Conservation (phyloP, 768 basidiomycete species). For the Termitomyces sp. region DNA sequence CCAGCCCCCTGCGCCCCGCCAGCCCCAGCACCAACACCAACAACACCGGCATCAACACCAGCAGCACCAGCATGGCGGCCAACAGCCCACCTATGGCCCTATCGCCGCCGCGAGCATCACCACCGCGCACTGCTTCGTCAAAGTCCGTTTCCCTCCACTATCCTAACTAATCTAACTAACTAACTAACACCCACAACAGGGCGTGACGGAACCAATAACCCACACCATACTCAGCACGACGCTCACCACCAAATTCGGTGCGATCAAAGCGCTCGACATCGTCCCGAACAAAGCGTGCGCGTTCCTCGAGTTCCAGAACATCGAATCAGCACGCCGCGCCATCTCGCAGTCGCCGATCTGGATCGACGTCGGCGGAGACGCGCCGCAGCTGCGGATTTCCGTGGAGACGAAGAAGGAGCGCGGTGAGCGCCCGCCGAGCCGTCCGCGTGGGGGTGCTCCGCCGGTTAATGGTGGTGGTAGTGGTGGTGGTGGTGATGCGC, state of each 20-base stretch:
- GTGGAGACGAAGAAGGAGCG: conserved; percentile 93
- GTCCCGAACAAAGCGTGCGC: conserved; percentile 87
- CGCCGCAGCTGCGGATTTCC: conserved; percentile 49
- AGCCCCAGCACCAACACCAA: conserved; percentile 7
- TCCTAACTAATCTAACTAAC: background rate
- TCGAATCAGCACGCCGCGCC: conserved; percentile 83
- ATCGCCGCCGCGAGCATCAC: conserved; percentile 58
- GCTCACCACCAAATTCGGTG: conserved; percentile 65
- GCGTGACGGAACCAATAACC: conserved; percentile 66
- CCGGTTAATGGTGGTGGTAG: conserved; percentile 33
- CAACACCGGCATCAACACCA: conserved; percentile 19
- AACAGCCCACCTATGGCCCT: conserved; percentile 28
- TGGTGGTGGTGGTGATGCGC: conserved; percentile 27
- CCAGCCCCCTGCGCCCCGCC: conserved; percentile 19
- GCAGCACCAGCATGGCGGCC: conserved; percentile 24
- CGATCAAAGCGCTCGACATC: conserved; percentile 85
- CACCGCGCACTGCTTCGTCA: conserved; percentile 87
- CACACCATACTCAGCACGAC: conserved; percentile 41
- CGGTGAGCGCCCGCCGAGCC: conserved; percentile 64
- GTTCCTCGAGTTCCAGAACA: conserved; percentile 80
- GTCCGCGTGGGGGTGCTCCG: conserved; percentile 63
- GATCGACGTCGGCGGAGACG: conserved; percentile 60
- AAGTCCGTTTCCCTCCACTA: conserved; percentile 41
- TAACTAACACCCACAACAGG: conserved; percentile 18
- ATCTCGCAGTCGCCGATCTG: conserved; percentile 75